phyloP scores from a whole-genome alignment of 371 early-diverging fungal genomes.

The Conidiobolus incongruus region DNA sequence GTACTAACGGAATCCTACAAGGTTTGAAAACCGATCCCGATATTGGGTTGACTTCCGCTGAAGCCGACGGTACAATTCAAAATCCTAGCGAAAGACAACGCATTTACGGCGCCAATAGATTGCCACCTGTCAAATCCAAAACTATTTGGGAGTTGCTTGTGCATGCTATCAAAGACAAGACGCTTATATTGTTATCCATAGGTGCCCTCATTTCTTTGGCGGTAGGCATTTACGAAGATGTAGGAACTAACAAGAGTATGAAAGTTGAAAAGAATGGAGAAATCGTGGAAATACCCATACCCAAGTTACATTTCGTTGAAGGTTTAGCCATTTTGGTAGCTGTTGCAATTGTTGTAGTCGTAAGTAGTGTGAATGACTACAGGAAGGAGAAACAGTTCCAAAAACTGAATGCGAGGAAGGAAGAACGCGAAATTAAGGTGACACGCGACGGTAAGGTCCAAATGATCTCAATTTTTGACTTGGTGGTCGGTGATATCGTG shows the following conservation, averaged over 20 bases:
- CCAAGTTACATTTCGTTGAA: constrained; percentile 36
- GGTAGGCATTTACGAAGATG: constrained; percentile 71
- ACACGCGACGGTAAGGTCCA: constrained; percentile 48
- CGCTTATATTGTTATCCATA: constrained; percentile 40
- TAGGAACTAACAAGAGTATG: constrained; percentile 11
- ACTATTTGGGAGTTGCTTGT: constrained; percentile 45
- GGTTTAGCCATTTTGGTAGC: constrained; percentile 58
- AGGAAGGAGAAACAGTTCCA: constrained; percentile 72
- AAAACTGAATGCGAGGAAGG: constrained; percentile 54
- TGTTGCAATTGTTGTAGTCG: constrained; percentile 57
- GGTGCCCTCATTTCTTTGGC: constrained; percentile 72
- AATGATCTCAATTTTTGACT: constrained; percentile 60
- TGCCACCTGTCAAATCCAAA: constrained; percentile 41
- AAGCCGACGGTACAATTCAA: too few relatives aligned
- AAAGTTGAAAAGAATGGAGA: constrained; percentile 19
- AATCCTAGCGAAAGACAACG: constrained; percentile 10
- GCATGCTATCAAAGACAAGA: constrained; percentile 65
- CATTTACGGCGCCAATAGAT: constrained; percentile 33
- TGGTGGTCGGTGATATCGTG: constrained; percentile 77
- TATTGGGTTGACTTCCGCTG: neutral
- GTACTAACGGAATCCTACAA: neutral
- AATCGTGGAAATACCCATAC: too few relatives aligned
- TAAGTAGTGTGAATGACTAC: constrained; percentile 62
- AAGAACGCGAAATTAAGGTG: constrained; percentile 49
- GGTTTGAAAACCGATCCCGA: neutral